Percentiles rank a stretch among this genome's conserved stretches.
Evolutionary conservation across 2,329 filamentous ascomycete species (phyloP).

Genomic region (Cercospora janseana): DNA sequence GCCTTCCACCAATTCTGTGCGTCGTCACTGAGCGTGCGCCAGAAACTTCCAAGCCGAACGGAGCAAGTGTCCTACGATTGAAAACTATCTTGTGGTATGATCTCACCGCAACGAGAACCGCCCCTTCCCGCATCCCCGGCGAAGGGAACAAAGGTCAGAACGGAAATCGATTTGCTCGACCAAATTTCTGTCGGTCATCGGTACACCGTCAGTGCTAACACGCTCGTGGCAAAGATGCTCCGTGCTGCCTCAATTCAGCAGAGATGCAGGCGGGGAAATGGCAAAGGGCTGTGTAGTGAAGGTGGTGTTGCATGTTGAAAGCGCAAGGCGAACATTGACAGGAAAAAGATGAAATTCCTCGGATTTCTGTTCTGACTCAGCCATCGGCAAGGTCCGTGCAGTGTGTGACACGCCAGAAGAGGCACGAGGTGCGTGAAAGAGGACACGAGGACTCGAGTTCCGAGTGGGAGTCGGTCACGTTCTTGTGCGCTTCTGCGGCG

Average conservation of each 20-base stretch:
- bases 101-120: constrained; percentile 29
- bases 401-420: constrained; percentile 7
- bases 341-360: constrained; percentile 18
- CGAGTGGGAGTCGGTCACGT: constrained; percentile 6
- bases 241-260: constrained; percentile 16
- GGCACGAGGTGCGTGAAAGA: constrained; percentile 2
- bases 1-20: constrained; percentile 12
- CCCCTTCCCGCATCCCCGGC: constrained; percentile 8
- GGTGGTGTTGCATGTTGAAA: background rate
- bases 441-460: background rate
- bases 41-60: constrained; percentile 27
- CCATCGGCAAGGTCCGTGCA: constrained; percentile 24
- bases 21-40: constrained; percentile 25
- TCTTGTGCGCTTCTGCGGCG: constrained; percentile 19
- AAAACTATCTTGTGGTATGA: constrained; percentile 39
- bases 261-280: constrained; percentile 8
- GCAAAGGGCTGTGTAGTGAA: constrained; percentile 14
- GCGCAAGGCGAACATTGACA: constrained; percentile 13
- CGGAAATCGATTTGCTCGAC: constrained; percentile 24
- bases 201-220: constrained; percentile 18
- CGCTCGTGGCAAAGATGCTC: constrained; percentile 4
- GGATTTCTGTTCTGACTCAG: constrained; percentile 37
- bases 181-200: constrained; percentile 19
- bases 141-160: background rate
- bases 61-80: constrained; percentile 40